These are phyloP conservation scores for Mrakia frigida DNA, from an alignment of 768 basidiomycete species.

Conservation along the genomic window DNA sequence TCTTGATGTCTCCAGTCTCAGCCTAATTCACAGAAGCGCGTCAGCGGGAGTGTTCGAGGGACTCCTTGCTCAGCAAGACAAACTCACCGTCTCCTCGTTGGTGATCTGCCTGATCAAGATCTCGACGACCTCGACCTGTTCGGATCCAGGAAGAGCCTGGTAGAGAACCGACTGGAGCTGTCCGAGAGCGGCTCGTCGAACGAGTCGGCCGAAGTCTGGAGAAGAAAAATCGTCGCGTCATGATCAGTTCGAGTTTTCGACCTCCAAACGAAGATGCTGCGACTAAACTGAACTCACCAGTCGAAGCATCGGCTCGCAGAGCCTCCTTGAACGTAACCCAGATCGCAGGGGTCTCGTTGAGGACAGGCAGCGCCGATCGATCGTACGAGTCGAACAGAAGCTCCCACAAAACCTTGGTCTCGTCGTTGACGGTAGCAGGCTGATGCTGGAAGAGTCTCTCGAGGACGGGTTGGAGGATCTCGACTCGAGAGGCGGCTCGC, in stretches of 20 bases:
- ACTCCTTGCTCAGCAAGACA: too few relatives aligned
- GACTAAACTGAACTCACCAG: constrained; percentile 7
- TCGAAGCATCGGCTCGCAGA: constrained; percentile 11
- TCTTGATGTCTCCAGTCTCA: constrained; percentile 23
- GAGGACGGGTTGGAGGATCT: constrained; percentile 59
- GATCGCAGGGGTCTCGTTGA: constrained; percentile 28
- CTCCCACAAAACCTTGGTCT: constrained; percentile 31
- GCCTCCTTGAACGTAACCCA: constrained; percentile 26
- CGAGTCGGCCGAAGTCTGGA: constrained; percentile 12
- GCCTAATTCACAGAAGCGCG: not conserved
- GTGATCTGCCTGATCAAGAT: constrained; percentile 52
- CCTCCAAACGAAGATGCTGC: too few relatives aligned
- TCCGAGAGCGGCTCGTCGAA: constrained; percentile 37
- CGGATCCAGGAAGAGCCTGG: constrained; percentile 51
- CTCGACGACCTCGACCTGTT: constrained; percentile 55
- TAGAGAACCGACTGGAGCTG: constrained; percentile 59
- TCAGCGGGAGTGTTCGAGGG: not conserved
- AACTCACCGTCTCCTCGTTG: constrained; percentile 32
- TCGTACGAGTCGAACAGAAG: constrained; percentile 45
- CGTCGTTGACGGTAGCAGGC: constrained; percentile 28
- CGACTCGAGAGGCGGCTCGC: constrained; percentile 52
- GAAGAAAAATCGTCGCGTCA: not conserved
- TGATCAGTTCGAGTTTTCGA: not conserved
- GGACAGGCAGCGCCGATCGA: constrained; percentile 49
- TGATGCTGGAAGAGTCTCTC: constrained; percentile 39